Evolutionary conservation across 176 grass and related monocot species (phyloP).

Genomic region (Aechmea fasciata): DNA sequence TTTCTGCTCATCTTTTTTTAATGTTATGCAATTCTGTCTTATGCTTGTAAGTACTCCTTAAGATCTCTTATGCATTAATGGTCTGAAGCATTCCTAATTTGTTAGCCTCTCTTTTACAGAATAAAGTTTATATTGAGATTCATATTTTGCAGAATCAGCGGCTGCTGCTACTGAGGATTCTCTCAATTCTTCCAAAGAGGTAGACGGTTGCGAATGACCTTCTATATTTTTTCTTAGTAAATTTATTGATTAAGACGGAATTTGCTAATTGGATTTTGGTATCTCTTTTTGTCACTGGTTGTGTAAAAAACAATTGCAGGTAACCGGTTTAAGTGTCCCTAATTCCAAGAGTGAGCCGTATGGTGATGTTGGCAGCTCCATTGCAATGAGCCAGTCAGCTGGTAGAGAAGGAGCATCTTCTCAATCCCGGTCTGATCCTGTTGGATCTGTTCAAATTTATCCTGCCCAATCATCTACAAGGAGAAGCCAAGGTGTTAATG

Average conservation of each 20-base stretch:
- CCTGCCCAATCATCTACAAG: constrained; percentile 41
- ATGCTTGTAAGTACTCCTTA: neutral
- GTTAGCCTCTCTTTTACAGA: constrained; percentile 5
- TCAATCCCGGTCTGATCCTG: constrained; percentile 11
- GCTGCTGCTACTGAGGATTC: constrained; percentile 34
- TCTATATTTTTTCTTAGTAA: too few relatives aligned
- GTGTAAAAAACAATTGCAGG: constrained; percentile 41
- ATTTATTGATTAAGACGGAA: too few relatives aligned
- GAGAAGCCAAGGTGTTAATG: constrained; percentile 73
- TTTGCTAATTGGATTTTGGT: neutral
- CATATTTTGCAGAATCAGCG: constrained; percentile 55
- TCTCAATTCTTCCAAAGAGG: constrained; percentile 53
- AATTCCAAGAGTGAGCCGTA: constrained; percentile 32
- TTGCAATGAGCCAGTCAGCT: constrained; percentile 37
- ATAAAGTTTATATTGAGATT: constrained; percentile 23
- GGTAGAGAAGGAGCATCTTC: constrained; percentile 18
- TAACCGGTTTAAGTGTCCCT: constrained; percentile 56
- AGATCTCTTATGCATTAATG: neutral
- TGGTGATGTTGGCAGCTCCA: constrained; percentile 30
- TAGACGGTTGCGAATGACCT: constrained; percentile 2
- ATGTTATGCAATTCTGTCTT: too few relatives aligned
- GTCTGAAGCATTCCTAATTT: constrained; percentile 12
- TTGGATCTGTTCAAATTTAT: constrained; percentile 27
- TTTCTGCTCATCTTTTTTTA: neutral
- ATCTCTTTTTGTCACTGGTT: constrained; percentile 11